Base-by-base conservation (phyloP, 2,329 filamentous ascomycete species). In the Xylariales sp. region DNA sequence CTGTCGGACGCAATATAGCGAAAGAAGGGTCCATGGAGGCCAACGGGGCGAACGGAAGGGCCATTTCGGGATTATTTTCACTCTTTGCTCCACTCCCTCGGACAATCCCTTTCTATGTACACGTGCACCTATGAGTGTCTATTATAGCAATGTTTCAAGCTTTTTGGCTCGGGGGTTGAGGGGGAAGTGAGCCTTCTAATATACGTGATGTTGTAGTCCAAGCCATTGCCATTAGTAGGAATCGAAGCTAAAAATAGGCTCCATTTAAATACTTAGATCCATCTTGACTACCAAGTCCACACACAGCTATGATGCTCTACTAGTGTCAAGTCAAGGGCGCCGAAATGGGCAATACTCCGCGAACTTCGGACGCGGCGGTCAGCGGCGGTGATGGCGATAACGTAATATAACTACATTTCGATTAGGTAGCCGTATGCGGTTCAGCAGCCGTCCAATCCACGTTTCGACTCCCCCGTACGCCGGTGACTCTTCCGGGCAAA, bases 31-130 rank as follows among this genome's bases (percentile, higher is more conserved):
- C 54, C 3, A 77, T 69, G 30, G 67, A 71, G 3, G 71, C n/a
- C 32, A 74, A 75, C 2, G 62, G 18, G 12, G 67, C 48, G 59
- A 77, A 78, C 1, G 77, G 75, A 28, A 77, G 68, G 30, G 72
- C 62, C 75, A 77, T 77, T 39, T 62, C 45, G 49, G 32, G 41
- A 36, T 45, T 9, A 18, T 52, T 36, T 53, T 9, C 18, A 6
- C 48, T 23, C 10, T 46, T 53, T 7, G 14, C 30, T 43, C 9
- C 5, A 30, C 28, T 39, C 12, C 23, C 23, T 23, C 23, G 23
- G 23, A 23, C 9, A 14, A 12, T 41, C 14, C 39, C 39, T 14
- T 10, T 12, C 9, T 41, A 41, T 12, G 9, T 41, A 14, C 12
- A 41, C 39, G 2, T 2, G 12, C 14, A 41, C 14, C 39, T 41